A percentile compares a stretch with the other conserved stretches of the same genome.
Evolutionary conservation across 768 basidiomycete genomes (phyloP).

Genomic region (Lentinus tigrinus): DNA sequence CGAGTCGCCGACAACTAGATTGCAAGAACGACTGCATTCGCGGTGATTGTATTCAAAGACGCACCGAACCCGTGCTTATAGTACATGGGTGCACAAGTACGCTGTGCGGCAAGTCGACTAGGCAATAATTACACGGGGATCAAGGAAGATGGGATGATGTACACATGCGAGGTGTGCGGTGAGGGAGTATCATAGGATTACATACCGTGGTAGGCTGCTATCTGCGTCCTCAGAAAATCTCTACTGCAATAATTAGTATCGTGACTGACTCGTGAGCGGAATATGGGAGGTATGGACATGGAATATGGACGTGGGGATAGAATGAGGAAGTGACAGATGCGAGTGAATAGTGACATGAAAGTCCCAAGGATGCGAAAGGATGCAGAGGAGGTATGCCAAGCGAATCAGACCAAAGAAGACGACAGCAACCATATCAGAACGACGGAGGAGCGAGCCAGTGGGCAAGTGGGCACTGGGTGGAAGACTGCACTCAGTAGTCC

Average conservation of each 20-base stretch:
- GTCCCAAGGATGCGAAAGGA: conserved; percentile 2
- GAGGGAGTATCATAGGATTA: conserved; percentile 5
- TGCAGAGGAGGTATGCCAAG: neutral
- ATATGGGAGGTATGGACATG: neutral
- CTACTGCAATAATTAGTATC: neutral
- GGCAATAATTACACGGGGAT: neutral
- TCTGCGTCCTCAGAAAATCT: neutral
- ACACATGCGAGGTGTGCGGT: neutral
- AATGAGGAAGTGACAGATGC: too few relatives aligned
- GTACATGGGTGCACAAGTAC: too few relatives aligned
- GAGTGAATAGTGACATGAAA: neutral
- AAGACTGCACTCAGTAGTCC: neutral
- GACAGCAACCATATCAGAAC: neutral
- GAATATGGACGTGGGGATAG: too few relatives aligned
- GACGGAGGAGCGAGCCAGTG: too few relatives aligned
- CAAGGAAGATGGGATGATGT: neutral
- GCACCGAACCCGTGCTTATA: too few relatives aligned
- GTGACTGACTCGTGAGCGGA: neutral
- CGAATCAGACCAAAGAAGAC: neutral
- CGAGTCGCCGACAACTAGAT: too few relatives aligned
- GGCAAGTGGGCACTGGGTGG: neutral
- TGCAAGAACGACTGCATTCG: too few relatives aligned
- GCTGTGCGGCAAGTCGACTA: too few relatives aligned
- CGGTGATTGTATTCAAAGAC: too few relatives aligned
- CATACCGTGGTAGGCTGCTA: conserved; percentile 2